Base-by-base conservation (phyloP, 495 filamentous ascomycete species). In the Hypoxylon subgilvum region DNA sequence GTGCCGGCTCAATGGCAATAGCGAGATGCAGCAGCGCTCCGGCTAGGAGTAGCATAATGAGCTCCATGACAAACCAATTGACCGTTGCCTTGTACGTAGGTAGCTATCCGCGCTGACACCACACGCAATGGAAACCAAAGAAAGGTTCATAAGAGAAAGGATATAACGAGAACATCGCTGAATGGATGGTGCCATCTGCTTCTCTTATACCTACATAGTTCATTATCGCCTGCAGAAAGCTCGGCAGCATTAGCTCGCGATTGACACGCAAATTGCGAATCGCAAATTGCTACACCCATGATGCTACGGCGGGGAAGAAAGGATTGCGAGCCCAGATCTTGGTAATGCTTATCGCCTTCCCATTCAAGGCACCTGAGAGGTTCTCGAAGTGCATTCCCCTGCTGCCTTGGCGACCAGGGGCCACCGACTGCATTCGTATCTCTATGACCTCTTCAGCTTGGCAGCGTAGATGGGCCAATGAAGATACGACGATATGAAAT, bases 1-100 rank as follows among this genome's bases (percentile, higher is more conserved):
- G 72, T 3, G 65, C 40, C 2, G 74, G 74, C 19, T 72, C 54
- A 50, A 77, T 72, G 54, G 73, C 74, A 10, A 63, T 12, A 19
- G 32, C 54, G 19, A 57, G 46, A 21, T 17, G 45, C 2, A 66
- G 39, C 2, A 69, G 52, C 16, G 53, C 58, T 32, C 54, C 47
- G 14, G 25, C 58, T 4, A 66, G 32, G 28, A 66, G 44, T 19
- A 16, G 35, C 35, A 40, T 6, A 14, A 38, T 40, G 19, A 55
- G 40, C 45, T 51, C 44, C 66, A 69, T 69, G 39, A 35, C 39
- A 52, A n/a, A 10, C 27, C n/a, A 46, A 35, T 46, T 56, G 25
- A 38, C 27, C 8, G 18, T 2, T 12, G 30, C 13, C 14, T 25
- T 4, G 7, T n/a, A 48, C 18, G n/a, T n/a, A n/a, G n/a, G n/a